These are phyloP conservation scores for Brassica hybrid DNA, from an alignment of 441 rosid genomes.

Conservation along the genomic window DNA sequence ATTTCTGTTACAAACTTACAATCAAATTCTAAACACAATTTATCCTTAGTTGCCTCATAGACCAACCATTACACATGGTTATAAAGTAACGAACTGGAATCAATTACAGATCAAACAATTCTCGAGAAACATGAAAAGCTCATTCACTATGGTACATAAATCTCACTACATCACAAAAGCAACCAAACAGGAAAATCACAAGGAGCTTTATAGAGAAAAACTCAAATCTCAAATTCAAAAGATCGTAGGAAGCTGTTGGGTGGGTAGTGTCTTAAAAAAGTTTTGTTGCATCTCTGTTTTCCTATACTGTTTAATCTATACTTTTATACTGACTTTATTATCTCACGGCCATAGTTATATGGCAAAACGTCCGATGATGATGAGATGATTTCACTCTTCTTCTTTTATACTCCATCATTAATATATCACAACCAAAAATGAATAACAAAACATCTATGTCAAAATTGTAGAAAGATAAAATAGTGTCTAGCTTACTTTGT, in stretches of 20 bases:
- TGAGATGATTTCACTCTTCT: conserved; percentile 42
- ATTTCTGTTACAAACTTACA: not conserved
- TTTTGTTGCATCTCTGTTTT: conserved; percentile 76
- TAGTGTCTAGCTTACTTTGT: conserved; percentile 50
- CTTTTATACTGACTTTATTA: conserved; percentile 56
- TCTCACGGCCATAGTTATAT: conserved; percentile 52
- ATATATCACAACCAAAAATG: conserved; percentile 6
- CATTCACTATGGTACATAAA: conserved; percentile 3
- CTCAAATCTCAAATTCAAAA: conserved; percentile 11
- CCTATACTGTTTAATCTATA: conserved; percentile 41
- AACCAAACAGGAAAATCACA: conserved; percentile 12
- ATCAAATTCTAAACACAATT: not conserved
- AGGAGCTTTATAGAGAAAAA: conserved; percentile 39
- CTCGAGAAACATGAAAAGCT: not conserved
- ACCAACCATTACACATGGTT: not conserved
- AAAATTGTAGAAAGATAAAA: not conserved
- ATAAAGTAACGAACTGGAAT: not conserved
- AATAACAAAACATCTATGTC: not conserved
- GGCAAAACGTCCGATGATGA: conserved; percentile 46
- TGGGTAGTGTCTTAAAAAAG: conserved; percentile 77
- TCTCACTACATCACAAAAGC: conserved; percentile 16
- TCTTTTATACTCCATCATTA: conserved; percentile 40
- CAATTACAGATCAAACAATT: conserved; percentile 2
- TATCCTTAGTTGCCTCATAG: not conserved
- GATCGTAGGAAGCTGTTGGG: conserved; percentile 65